Percentiles rank a stretch among this genome's conserved stretches.
Evolutionary conservation across 768 basidiomycete genomes (phyloP).

Genomic region (Steccherinum ochraceum): DNA sequence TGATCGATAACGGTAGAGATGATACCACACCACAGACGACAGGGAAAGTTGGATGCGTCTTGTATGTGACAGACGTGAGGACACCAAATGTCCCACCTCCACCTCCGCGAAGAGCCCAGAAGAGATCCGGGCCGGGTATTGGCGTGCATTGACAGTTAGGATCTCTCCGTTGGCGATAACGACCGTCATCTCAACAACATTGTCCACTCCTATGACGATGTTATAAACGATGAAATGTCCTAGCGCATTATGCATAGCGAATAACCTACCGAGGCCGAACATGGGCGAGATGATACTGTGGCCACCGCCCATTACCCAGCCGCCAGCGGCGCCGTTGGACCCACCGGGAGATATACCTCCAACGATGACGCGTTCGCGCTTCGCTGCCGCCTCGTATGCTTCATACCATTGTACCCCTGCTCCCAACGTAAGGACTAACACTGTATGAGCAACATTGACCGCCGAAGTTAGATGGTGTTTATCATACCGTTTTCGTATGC

Average conservation of each 20-base stretch:
- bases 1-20: constrained; percentile 12
- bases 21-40: constrained; percentile 21
- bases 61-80: constrained; percentile 40
- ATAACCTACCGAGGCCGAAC: constrained; percentile 34
- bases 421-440: constrained; percentile 24
- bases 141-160: constrained; percentile 32
- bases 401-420: constrained; percentile 43
- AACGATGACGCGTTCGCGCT: constrained; percentile 34
- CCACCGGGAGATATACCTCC: constrained; percentile 35
- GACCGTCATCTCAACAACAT: constrained; percentile 37
- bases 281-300: constrained; percentile 34
- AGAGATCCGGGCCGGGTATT: constrained; percentile 40
- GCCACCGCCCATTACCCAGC: constrained; percentile 43
- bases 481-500: constrained; percentile 19
- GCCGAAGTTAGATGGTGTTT: no score
- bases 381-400: constrained; percentile 33
- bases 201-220: constrained; percentile 44
- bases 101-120: constrained; percentile 48
- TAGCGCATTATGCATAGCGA: not conserved
- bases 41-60: constrained; percentile 32
- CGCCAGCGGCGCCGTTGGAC: constrained; percentile 41
- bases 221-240: not conserved
- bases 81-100: constrained; percentile 47
- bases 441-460: no score
- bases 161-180: constrained; percentile 37